Base-by-base conservation (phyloP, 2,329 filamentous ascomycete genomes). In the Alternaria alternata region DNA sequence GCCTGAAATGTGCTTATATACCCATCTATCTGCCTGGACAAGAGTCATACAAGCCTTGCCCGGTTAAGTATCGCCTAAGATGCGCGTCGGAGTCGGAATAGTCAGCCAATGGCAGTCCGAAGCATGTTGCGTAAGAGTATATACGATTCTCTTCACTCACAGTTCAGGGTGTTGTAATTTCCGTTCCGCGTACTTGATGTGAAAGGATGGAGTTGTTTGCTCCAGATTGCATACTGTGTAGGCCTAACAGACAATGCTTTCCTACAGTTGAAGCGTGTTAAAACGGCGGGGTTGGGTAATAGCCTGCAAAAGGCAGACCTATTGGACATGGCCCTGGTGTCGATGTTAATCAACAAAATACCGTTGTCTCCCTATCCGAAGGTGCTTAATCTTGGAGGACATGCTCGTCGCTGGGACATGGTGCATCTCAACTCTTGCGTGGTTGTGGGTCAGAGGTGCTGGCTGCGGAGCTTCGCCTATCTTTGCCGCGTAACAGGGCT, bases 391-490 rank as follows among this genome's bases (percentile, higher is more conserved):
- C 32, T n/a, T 2, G 22, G 4, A 1, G n/a, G n/a, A 26, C 2
- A n/a, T 11, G 7, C 1, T 36, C 5, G 32, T 34, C 12, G 32
- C 32, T 18, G 20, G 32, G 5, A 20, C 3, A 42, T 26, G 20
- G 16, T 7, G 34, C 32, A 38, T 18, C 14, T 4, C 14, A 34
- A 24, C 24, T 22, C 14, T 3, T 11, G 32, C 11, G 26, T 42
- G 7, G 42, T 22, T 43, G 18, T 28, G 34, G 44, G 24, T 7
- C 18, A 41, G 39, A 43, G 47, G 39, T 61, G 62, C 62, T 48
- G 64, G 68, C 66, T 46, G 38, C 64, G 42, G 63, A 52, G 43
- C 22, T 52, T 68, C 65, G 63, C 65, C 66, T 61, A 61, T 54
- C 54, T 63, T 63, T 54, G 61, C 58, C 56, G 41, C 47, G 55